Base-by-base conservation (phyloP, 2,329 filamentous ascomycete genomes). In the Claviceps quebecensis region DNA sequence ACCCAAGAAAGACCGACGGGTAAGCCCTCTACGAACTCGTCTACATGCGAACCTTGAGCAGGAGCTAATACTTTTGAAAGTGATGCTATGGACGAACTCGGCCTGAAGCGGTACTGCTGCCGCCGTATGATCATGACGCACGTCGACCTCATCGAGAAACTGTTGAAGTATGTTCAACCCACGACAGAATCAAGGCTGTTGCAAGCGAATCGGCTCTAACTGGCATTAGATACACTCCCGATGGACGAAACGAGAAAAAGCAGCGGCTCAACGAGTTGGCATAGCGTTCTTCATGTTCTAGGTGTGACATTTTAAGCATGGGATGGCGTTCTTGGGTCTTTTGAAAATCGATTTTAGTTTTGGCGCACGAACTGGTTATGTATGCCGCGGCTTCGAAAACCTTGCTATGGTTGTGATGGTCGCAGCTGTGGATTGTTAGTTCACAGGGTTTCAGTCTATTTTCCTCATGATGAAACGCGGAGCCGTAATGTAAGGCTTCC, bases 81-180 rank as follows among this genome's bases (percentile, higher is more conserved):
- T 64, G 89, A 96, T 67, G 93, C 91, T 43, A 95, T 98, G 85
- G 90, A 97, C 69, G 80, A 89, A 65, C 82, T 98, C 50, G 89
- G 89, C 52, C 85, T 94, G 64, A 91, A 88, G 71, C 82, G 93
- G 60, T 98, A 98, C 75, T 98, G 93, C 79, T 98, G 93, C 74
- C 87, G 93, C 61, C 86, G 93, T 64, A 98, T 98, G 93, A 83
- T 98, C 69, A 96, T 98, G 86, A 98, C 93, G 54, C 93, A 98
- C 71, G 93, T 98, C 62, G 93, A 98, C 68, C 76, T 98, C 56
- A 96, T 98, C 61, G 93, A 98, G 77, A 98, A 98, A 73, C 81
- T 98, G 48, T 81, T 98, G 58, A 87, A 91, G 87, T 95, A 83
- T 60, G 79, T 51, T 39, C 23, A 41, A 29, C 11, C 14, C 38